Conservation (phyloP, 176 grass and related monocot genomes). For the Bonia amplexicaulis region DNA sequence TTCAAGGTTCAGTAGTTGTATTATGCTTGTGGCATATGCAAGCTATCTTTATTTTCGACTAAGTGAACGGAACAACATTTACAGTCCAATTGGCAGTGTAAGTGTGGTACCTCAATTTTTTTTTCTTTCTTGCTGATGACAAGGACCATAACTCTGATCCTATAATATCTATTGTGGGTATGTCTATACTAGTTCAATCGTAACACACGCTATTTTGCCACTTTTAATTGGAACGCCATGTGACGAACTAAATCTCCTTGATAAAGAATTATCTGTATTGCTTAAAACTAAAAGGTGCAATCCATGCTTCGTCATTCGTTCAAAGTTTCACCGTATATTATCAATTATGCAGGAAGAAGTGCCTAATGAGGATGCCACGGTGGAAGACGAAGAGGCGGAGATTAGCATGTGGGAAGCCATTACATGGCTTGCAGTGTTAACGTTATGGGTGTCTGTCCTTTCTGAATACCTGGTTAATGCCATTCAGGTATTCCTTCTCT, state of each 20-base stretch:
- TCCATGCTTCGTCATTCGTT: neutral
- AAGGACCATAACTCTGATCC: neutral
- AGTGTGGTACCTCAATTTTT: conserved; percentile 24
- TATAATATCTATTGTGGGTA: neutral
- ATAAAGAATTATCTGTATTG: neutral
- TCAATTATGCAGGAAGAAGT: conserved; percentile 45
- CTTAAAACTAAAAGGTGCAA: neutral
- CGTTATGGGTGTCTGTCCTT: conserved; percentile 56
- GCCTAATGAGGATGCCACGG: conserved; percentile 23
- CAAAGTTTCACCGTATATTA: neutral
- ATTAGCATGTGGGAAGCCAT: conserved; percentile 75
- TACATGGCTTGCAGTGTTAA: conserved; percentile 72
- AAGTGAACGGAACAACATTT: conserved; percentile 43
- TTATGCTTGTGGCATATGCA: conserved; percentile 80
- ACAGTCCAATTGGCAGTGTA: conserved; percentile 57
- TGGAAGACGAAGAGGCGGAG: conserved; percentile 53
- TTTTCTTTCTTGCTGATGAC: neutral
- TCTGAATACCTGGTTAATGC: conserved; percentile 84
- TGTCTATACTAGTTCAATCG: neutral
- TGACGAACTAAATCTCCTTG: neutral
- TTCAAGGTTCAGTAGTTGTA: conserved; percentile 75
- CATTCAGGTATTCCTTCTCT: conserved; percentile 64
- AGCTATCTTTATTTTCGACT: conserved; percentile 79
- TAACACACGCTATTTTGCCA: neutral
- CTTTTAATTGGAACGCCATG: neutral